Conservation (phyloP, 2,329 filamentous ascomycete genomes). For the Botrytis fragariae region DNA sequence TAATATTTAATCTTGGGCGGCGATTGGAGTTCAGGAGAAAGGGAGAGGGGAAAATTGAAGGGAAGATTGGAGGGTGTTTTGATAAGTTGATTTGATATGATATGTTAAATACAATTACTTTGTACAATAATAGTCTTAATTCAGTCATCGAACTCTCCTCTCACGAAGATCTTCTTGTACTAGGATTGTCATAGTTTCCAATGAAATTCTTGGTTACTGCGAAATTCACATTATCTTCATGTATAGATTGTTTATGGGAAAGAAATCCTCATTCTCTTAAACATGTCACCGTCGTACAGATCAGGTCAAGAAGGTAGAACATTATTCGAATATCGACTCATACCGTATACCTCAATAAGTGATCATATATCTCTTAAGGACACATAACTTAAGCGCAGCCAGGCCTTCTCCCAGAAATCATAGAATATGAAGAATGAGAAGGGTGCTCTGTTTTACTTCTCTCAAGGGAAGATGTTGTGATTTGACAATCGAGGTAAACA, state of each 20-base stretch:
- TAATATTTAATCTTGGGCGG: neutral
- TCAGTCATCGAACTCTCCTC: neutral
- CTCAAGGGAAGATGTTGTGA: no score
- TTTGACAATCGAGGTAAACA: no score
- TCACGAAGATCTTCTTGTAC: neutral
- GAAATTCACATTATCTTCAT: neutral
- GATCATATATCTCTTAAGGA: neutral
- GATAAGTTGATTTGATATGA: neutral
- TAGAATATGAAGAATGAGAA: no score
- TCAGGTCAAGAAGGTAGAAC: neutral
- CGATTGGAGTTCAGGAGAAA: neutral
- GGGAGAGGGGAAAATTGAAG: neutral
- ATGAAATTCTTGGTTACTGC: neutral
- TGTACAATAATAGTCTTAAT: neutral
- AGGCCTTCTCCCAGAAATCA: neutral
- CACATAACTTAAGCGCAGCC: rapidly evolving
- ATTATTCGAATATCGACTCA: neutral
- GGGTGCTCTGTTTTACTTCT: no score
- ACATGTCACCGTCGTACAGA: neutral
- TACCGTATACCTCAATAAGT: neutral
- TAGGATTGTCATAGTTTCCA: neutral
- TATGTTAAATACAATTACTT: neutral
- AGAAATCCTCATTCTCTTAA: neutral
- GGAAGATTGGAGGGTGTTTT: neutral
- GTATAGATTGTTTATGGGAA: neutral